phyloP scores from a whole-genome alignment of 2,329 filamentous ascomycete genomes.

The Nothophaeocryptopus gaeumannii region DNA sequence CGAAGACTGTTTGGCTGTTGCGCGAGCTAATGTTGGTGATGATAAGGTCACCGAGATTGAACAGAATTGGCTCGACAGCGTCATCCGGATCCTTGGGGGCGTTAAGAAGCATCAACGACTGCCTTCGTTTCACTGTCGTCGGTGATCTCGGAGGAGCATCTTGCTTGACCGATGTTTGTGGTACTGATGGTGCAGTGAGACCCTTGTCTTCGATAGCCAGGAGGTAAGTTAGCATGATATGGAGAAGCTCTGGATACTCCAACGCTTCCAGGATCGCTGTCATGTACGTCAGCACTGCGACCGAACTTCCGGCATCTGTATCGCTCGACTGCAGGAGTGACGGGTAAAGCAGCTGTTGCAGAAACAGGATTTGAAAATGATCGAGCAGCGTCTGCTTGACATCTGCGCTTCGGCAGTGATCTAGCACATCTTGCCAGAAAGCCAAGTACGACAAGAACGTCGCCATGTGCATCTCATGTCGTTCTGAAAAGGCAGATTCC shows the following conservation, averaged over 20 bases:
- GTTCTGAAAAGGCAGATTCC: slow-evolving; percentile 68
- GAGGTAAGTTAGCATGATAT: slow-evolving; percentile 89
- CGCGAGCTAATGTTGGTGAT: slow-evolving; percentile 78
- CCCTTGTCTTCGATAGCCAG: slow-evolving; percentile 69
- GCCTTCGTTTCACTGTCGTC: slow-evolving; percentile 73
- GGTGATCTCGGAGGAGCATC: slow-evolving; percentile 37
- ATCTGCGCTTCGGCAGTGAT: slow-evolving; percentile 88
- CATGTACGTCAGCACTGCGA: slow-evolving; percentile 91
- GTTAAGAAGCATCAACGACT: slow-evolving; percentile 82
- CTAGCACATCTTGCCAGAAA: slow-evolving; percentile 97
- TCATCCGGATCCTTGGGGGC: slow-evolving; percentile 75
- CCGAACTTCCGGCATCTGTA: slow-evolving; percentile 92
- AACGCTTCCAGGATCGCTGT: slow-evolving; percentile 85
- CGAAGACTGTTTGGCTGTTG: slow-evolving; percentile 84
- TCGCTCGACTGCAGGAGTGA: slow-evolving; percentile 95
- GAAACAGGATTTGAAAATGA: slow-evolving; percentile 94
- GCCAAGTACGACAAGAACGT: slow-evolving; percentile 92
- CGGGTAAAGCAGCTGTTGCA: slow-evolving; percentile 93
- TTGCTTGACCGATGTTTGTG: slow-evolving; percentile 63
- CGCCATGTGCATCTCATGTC: slow-evolving; percentile 81
- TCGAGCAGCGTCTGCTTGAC: slow-evolving; percentile 91
- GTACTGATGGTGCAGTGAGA: slow-evolving; percentile 32
- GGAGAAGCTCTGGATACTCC: slow-evolving; percentile 89
- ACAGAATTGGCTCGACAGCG: slow-evolving; percentile 76
- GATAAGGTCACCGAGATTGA: slow-evolving; percentile 89